Conservation (phyloP, 306 rosid genomes). For the Echinosophora koreensis region DNA sequence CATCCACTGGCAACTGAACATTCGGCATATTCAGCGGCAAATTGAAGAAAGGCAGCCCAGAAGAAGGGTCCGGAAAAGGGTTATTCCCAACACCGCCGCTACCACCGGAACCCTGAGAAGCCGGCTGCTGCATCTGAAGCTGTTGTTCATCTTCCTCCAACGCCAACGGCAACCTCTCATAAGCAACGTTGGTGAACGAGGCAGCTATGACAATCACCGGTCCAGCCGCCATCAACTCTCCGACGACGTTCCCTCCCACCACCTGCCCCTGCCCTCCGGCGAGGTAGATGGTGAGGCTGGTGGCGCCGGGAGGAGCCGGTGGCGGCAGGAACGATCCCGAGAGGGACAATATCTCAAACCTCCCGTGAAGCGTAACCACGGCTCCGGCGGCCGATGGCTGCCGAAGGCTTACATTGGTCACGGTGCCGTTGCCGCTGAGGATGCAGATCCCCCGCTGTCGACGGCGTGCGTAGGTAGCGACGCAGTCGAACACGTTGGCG, state of each 20-base stretch:
- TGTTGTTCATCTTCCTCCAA: constrained; percentile 72
- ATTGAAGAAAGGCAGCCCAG: constrained; percentile 89
- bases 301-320: constrained; percentile 96
- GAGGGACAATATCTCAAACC: constrained; percentile 90
- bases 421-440: constrained; percentile 85
- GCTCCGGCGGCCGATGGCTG: constrained; percentile 86
- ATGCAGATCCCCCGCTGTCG: constrained; percentile 98
- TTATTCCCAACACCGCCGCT: constrained; percentile 40
- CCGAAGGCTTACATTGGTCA: constrained; percentile 80
- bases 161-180: constrained; percentile 88
- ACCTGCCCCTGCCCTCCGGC: constrained; percentile 97
- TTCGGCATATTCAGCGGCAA: constrained; percentile 89
- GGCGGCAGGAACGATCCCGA: constrained; percentile 93
- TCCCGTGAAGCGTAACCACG: constrained; percentile 79
- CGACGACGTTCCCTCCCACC: constrained; percentile 90
- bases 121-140: constrained; percentile 61
- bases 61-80: constrained; percentile 84
- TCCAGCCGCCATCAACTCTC: constrained; percentile 84
- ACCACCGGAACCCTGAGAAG: constrained; percentile 54
- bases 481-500: constrained; percentile 85
- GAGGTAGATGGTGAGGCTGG: constrained; percentile 76
- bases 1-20: constrained; percentile 81
- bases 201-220: constrained; percentile 92
- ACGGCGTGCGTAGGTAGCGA: constrained; percentile 83
- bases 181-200: constrained; percentile 92